A percentile compares a stretch with the other conserved stretches of the same genome.
These are phyloP conservation scores for Gaultheria prostrata DNA, from an alignment of 148 eudicot species.

Conservation along the genomic window DNA sequence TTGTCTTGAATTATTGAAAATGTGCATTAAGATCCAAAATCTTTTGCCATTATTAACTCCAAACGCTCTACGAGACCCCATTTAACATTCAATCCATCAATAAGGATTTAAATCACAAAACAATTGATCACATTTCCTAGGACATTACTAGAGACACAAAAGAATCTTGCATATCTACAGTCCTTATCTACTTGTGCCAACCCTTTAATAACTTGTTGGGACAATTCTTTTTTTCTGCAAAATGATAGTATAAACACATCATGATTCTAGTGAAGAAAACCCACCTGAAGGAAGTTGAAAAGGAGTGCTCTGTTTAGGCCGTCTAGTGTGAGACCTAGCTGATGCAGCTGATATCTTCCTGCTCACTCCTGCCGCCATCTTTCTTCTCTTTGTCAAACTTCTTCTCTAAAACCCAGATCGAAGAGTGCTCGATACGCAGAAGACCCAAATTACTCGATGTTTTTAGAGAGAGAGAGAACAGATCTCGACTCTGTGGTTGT, in stretches of 20 bases:
- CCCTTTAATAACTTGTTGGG: not conserved
- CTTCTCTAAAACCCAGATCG: not conserved
- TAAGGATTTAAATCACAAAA: not conserved
- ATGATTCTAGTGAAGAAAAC: not conserved
- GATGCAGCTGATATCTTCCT: slow-evolving; percentile 60
- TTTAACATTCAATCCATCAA: not conserved
- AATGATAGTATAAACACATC: not conserved
- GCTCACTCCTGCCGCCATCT: slow-evolving; percentile 34
- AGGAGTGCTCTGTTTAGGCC: slow-evolving; percentile 32
- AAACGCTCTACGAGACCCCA: not conserved
- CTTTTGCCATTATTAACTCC: not conserved
- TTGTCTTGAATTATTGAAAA: not conserved
- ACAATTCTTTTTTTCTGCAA: not conserved
- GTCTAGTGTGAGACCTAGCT: slow-evolving; percentile 66
- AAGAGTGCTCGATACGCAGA: not conserved
- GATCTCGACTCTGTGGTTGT: not conserved
- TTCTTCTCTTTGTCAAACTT: slow-evolving; percentile 4
- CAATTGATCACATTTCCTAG: not conserved
- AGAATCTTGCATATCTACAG: not conserved
- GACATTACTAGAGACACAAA: not conserved
- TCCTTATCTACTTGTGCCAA: not conserved
- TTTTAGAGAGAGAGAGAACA: not conserved
- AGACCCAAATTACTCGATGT: not conserved
- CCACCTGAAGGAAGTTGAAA: slow-evolving; percentile 36
- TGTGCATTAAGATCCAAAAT: not conserved